Evolutionary conservation across 2,329 filamentous ascomycete species (phyloP), one percentile per base, ranked within the genome.

Genomic region (Aspergillus viridinutans): DNA sequence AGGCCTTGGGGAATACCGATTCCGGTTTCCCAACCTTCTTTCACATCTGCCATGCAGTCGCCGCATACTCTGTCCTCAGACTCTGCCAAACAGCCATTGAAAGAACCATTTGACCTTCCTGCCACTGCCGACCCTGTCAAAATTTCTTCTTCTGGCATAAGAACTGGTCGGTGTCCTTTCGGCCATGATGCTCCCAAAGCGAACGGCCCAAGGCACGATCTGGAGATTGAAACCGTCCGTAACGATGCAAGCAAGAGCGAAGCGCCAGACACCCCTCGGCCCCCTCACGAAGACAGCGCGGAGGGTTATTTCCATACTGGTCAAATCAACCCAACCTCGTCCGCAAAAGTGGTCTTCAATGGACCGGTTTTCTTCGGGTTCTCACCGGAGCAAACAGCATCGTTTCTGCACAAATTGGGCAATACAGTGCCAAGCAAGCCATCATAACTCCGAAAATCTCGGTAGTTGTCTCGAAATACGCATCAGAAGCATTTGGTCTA

Each of bases 291-390:
- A 57, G 57, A 50, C 25, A 35, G 45, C 9, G 53, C 43, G n/a
- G 54, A 54, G 17, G 49, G 62, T 47, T 20, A 10, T 14, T 59
- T 56, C 17, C 49, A 21, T 40, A 55, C 55, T 23, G 20, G 52
- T 38, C 38, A 28, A 8, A 51, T 55, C 53, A 47, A 51, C 29
- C 59, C 53, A 59, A 51, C 58, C 20, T 52, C 62, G 3, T 49
- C 68, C 9, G 84, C 90, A 9, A 87, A 89, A 65, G 89, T 97
- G 83, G 80, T 95, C 0, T 96, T 97, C 69, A 96, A 90, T 8
- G 93, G 93, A 0, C 93, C 93, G 0, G 92, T 97, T 0, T 97
- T 97, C 69, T 90, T 97, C 66, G 93, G 93, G 0, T 97, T 96
- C 68, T 86, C 88, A 9, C 83, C 91, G 59, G 90, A 95, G 58